phyloP scores from a whole-genome alignment of 768 basidiomycete species.

The Suillus tomentosus region DNA sequence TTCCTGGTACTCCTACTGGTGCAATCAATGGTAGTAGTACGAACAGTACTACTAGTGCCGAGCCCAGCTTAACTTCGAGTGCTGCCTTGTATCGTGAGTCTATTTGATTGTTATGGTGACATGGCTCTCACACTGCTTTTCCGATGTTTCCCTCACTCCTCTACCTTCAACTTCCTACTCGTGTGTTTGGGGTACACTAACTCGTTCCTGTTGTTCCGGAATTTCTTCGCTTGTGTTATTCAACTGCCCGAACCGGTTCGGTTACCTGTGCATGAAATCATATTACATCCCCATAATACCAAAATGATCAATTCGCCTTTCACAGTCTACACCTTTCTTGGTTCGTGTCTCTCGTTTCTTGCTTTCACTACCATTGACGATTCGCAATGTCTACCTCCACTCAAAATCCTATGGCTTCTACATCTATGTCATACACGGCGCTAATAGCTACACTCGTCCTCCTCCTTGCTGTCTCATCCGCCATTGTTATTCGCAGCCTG shows the following conservation, averaged over 20 bases:
- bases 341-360: slow-evolving; percentile 19
- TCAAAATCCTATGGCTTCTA: slow-evolving; percentile 7
- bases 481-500: slow-evolving; percentile 66
- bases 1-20: not conserved
- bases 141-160: slow-evolving; percentile 14
- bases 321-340: slow-evolving; percentile 36
- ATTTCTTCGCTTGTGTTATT: not conserved
- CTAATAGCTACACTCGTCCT: slow-evolving; percentile 65
- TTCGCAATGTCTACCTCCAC: slow-evolving; percentile 22
- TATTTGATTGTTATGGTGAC: not conserved
- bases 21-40: not conserved
- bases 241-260: slow-evolving; percentile 11
- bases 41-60: not conserved
- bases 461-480: slow-evolving; percentile 65
- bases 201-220: not conserved
- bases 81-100: slow-evolving; percentile 33
- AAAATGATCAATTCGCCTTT: slow-evolving; percentile 7
- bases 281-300: slow-evolving; percentile 8
- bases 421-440: slow-evolving; percentile 40
- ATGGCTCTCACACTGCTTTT: slow-evolving; percentile 23
- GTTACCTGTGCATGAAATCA: slow-evolving; percentile 12
- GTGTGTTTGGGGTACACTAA: not conserved
- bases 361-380: slow-evolving; percentile 5
- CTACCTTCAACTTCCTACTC: not conserved
- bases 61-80: slow-evolving; percentile 17